Evolutionary conservation across 2,329 filamentous ascomycete species (phyloP).

Genomic region (Daldinia eschscholtzii): DNA sequence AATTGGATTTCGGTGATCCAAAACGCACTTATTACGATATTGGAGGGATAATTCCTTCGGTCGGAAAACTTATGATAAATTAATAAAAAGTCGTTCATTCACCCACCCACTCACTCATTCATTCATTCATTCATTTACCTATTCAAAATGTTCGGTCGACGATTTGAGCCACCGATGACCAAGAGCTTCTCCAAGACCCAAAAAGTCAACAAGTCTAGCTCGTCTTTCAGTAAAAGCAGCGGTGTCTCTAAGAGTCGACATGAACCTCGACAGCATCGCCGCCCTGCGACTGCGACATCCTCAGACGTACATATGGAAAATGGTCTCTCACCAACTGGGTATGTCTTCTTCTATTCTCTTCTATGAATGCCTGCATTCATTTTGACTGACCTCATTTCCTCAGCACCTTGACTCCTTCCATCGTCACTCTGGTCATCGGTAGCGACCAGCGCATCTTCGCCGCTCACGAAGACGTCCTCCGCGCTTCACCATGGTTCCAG

Average conservation of each 20-base stretch:
- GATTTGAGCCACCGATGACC: constrained; percentile 59
- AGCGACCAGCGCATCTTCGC: constrained; percentile 88
- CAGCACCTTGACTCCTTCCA: constrained; percentile 72
- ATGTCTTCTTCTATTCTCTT: constrained; percentile 45
- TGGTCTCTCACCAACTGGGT: constrained; percentile 60
- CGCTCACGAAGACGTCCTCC: constrained; percentile 88
- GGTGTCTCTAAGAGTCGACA: constrained; percentile 68
- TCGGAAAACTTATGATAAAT: constrained; percentile 32
- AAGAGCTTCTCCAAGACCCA: constrained; percentile 68
- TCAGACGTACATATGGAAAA: constrained; percentile 54
- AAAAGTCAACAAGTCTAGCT: constrained; percentile 63
- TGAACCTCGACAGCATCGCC: constrained; percentile 60
- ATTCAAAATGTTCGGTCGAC: constrained; percentile 63
- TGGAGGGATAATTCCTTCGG: constrained; percentile 20
- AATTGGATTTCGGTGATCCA: constrained; percentile 9
- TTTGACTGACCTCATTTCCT: constrained; percentile 32
- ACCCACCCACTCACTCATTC: not conserved
- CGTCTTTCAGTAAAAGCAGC: constrained; percentile 67
- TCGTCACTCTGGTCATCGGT: constrained; percentile 86
- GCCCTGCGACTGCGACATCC: constrained; percentile 62
- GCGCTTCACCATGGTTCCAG: constrained; percentile 82
- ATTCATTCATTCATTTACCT: constrained; percentile 13
- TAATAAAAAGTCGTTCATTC: constrained; percentile 16
- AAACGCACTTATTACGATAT: constrained; percentile 27
- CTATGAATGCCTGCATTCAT: constrained; percentile 14